phyloP scores from a whole-genome alignment of 371 early-diverging fungal genomes.

The Mortierella sp. region DNA sequence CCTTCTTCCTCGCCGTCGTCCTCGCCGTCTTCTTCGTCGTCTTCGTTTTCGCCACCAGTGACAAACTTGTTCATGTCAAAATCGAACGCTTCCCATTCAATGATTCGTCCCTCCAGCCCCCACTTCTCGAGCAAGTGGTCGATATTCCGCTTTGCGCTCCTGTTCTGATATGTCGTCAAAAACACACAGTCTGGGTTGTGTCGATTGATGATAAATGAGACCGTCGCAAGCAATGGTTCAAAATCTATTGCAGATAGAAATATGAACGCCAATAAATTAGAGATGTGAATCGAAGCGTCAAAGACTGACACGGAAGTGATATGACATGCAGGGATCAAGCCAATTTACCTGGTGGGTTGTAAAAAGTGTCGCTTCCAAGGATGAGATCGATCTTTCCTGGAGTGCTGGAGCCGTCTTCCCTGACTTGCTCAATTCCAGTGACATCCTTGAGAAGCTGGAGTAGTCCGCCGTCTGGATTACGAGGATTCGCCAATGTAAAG shows the following conservation, averaged over 20 bases:
- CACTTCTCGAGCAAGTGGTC: conserved; percentile 67
- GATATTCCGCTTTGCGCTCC: conserved; percentile 70
- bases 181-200: conserved; percentile 66
- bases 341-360: conserved; percentile 65
- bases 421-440: conserved; percentile 10
- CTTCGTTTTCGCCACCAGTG: conserved; percentile 20
- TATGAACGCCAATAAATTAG: background rate
- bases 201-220: conserved; percentile 62
- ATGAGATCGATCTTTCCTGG: conserved; percentile 61
- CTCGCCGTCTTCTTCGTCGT: conserved; percentile 32
- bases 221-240: conserved; percentile 64
- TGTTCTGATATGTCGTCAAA: conserved; percentile 68
- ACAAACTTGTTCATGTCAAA: conserved; percentile 62
- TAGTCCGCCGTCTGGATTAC: conserved; percentile 44
- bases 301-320: background rate
- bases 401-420: conserved; percentile 10
- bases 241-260: conserved; percentile 59
- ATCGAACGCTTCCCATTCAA: conserved; percentile 60
- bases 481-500: conserved; percentile 45
- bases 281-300: background rate
- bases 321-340: too few relatives aligned
- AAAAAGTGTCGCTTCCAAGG: conserved; percentile 71
- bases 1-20: conserved; percentile 26
- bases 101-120: conserved; percentile 59
- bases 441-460: conserved; percentile 50